phyloP scores from a whole-genome alignment of 768 basidiomycete genomes.

The Guyanaporus albipodus region DNA sequence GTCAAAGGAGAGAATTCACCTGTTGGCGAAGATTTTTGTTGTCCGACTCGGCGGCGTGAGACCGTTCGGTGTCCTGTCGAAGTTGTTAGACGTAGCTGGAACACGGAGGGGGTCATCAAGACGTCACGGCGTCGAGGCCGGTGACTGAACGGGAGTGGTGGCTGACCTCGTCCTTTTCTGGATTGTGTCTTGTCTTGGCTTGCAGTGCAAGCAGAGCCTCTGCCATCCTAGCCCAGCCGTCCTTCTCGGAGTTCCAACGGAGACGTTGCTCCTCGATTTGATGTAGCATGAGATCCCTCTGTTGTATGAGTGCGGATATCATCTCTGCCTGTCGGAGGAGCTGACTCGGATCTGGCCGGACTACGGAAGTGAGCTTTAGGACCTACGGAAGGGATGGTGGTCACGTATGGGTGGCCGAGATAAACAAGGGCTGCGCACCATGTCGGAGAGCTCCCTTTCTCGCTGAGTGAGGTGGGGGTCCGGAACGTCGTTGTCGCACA shows the following conservation, averaged over 20 bases:
- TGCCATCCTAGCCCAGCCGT: conserved; percentile 61
- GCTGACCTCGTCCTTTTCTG: conserved; percentile 44
- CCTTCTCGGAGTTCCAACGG: conserved; percentile 59
- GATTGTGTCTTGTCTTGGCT: conserved; percentile 36
- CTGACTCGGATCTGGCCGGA: conserved; percentile 41
- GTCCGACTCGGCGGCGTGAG: conserved; percentile 53
- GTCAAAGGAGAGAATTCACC: conserved; percentile 34
- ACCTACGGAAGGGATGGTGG: conserved; percentile 36
- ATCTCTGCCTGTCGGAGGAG: conserved; percentile 58
- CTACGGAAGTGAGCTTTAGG: conserved; percentile 41
- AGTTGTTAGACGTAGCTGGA: conserved; percentile 12
- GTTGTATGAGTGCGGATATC: conserved; percentile 51
- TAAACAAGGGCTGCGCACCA: conserved; percentile 42
- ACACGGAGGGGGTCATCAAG: not conserved
- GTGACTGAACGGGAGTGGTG: not conserved
- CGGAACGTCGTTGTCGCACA: conserved; percentile 33
- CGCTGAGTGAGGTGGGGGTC: conserved; percentile 26
- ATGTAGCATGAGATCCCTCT: conserved; percentile 54
- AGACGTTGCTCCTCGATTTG: conserved; percentile 56
- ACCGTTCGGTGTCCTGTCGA: conserved; percentile 52
- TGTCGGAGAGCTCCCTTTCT: conserved; percentile 53
- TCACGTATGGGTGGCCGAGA: conserved; percentile 7
- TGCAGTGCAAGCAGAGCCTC: conserved; percentile 58
- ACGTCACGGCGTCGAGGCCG: not conserved
- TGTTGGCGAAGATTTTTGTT: conserved; percentile 58